phyloP scores from a whole-genome alignment of 441 rosid species.

The Gossypium trilobum region DNA sequence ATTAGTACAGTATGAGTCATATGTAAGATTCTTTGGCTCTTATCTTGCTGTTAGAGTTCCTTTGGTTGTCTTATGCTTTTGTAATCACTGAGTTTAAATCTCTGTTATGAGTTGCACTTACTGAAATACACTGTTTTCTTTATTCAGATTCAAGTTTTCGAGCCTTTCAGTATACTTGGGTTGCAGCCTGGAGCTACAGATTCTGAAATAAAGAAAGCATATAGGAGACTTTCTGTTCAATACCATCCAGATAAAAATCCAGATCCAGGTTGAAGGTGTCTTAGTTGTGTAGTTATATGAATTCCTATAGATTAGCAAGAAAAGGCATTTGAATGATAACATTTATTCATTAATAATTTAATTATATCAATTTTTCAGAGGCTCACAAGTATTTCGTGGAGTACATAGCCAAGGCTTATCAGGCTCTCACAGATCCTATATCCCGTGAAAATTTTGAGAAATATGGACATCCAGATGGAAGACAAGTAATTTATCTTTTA shows the following conservation, averaged over 20 bases:
- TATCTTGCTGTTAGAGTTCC: constrained; percentile 6
- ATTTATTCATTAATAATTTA: constrained; percentile 13
- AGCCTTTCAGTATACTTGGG: constrained; percentile 79
- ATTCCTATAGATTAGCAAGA: constrained; percentile 5
- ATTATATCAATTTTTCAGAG: constrained; percentile 38
- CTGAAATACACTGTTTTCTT: constrained; percentile 1
- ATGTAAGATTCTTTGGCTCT: background rate
- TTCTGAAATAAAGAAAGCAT: constrained; percentile 76
- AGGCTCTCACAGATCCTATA: constrained; percentile 85
- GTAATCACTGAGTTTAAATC: constrained; percentile 2
- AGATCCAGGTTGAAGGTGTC: constrained; percentile 71
- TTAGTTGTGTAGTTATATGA: constrained; percentile 8
- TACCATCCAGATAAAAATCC: constrained; percentile 99
- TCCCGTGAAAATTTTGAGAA: constrained; percentile 97
- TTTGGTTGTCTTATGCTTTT: constrained; percentile 9
- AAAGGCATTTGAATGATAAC: constrained; percentile 13
- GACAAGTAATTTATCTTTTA: constrained; percentile 48
- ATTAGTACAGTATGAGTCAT: background rate
- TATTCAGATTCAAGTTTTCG: constrained; percentile 73
- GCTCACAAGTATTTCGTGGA: constrained; percentile 81
- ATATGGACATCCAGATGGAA: constrained; percentile 98
- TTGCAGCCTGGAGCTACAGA: constrained; percentile 75
- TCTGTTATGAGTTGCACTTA: background rate
- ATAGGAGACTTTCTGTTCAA: constrained; percentile 72
- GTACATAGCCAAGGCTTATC: constrained; percentile 90